Evolutionary conservation across 169 alveolate genomes (phyloP).

Genomic region (Perkinsus chesapeaki): DNA sequence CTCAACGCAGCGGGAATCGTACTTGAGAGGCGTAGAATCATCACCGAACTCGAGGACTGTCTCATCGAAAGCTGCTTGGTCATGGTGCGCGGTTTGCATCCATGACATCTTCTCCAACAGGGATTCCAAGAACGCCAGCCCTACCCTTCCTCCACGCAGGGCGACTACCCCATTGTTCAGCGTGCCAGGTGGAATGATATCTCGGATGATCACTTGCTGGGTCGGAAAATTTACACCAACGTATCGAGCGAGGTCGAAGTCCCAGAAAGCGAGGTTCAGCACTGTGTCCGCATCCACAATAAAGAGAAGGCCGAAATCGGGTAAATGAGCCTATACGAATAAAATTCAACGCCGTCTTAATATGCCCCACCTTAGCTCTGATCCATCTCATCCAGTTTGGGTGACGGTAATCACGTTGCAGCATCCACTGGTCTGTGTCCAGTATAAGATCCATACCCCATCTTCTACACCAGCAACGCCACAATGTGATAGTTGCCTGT

Average conservation of each 20-base stretch:
- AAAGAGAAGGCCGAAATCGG: background rate
- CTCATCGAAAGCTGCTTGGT: conserved; percentile 13
- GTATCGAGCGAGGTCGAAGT: background rate
- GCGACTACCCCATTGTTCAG: background rate
- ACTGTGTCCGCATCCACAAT: background rate
- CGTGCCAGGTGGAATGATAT: conserved; percentile 3
- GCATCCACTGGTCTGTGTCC: background rate
- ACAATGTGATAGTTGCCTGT: background rate
- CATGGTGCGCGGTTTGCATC: conserved; percentile 11
- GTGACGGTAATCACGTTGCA: background rate
- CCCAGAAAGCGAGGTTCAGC: background rate
- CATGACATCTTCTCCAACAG: conserved; percentile 1
- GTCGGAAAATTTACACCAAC: background rate
- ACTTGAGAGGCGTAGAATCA: background rate
- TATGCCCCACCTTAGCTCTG: background rate
- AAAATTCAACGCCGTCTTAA: background rate
- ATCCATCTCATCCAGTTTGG: conserved; percentile 7
- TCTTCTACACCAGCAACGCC: conserved; percentile 1
- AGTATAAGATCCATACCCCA: background rate
- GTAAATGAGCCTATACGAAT: background rate
- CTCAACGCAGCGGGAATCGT: background rate
- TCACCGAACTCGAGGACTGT: conserved; percentile 9
- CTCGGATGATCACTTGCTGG: conserved; percentile 7
- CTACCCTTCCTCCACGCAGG: background rate
- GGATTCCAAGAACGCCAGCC: conserved; percentile 3